Percentiles rank a stretch among this genome's conserved stretches.
phyloP scores from a whole-genome alignment of 1,284 basidiomycete species.

The Pseudozyma tsukubaensis region DNA sequence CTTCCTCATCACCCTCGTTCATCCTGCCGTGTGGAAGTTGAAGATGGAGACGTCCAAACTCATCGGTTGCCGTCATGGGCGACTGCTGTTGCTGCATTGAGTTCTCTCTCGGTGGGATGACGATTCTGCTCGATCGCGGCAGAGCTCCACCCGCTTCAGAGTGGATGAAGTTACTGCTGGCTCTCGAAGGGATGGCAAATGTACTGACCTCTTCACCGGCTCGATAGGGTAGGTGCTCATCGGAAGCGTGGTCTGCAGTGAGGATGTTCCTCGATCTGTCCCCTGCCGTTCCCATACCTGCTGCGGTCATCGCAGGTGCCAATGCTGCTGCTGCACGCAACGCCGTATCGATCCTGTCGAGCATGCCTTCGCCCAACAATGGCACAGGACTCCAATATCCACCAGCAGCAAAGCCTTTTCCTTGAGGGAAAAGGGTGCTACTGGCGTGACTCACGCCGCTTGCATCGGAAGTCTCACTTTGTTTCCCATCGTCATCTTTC shows the following conservation, averaged over 20 bases:
- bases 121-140: constrained; percentile 20
- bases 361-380: constrained; percentile 50
- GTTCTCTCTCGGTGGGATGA: constrained; percentile 35
- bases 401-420: constrained; percentile 57
- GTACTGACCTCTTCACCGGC: too few relatives aligned
- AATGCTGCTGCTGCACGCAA: constrained; percentile 28
- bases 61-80: constrained; percentile 3
- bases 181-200: too few relatives aligned
- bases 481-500: constrained; percentile 16
- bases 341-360: constrained; percentile 47
- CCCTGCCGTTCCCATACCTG: not conserved
- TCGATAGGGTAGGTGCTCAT: constrained; percentile 15
- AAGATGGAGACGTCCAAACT: constrained; percentile 14
- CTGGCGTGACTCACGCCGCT: constrained; percentile 27
- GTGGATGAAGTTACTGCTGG: too few relatives aligned
- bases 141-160: not conserved
- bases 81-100: constrained; percentile 14
- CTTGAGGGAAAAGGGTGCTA: constrained; percentile 52
- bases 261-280: constrained; percentile 27
- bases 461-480: constrained; percentile 29
- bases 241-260: constrained; percentile 20
- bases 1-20: constrained; percentile 7
- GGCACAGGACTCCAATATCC: constrained; percentile 60
- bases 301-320: constrained; percentile 1
- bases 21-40: not conserved